A percentile compares a stretch with the other conserved stretches of the same genome.
phyloP scores from a whole-genome alignment of 2,329 filamentous ascomycete genomes.

The Coniochaeta ligniaria region DNA sequence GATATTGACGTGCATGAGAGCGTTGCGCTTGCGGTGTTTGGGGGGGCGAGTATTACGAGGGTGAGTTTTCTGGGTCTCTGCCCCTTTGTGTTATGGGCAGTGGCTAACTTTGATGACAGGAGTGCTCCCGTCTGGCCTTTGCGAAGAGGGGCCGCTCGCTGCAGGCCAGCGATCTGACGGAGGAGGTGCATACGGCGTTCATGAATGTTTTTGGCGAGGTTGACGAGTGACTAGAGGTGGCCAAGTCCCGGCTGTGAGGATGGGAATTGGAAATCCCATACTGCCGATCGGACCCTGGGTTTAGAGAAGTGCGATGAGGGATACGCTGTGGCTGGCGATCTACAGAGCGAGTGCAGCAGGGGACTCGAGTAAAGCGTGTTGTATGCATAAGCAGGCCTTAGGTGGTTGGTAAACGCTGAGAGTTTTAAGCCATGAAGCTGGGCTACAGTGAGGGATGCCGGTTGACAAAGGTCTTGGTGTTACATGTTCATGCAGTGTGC shows the following conservation, averaged over 20 bases:
- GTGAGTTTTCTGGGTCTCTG: conserved; percentile 37
- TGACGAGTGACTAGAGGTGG: conserved; percentile 30
- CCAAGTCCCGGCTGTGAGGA: conserved; percentile 9
- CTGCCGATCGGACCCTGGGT: not conserved
- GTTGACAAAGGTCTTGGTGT: not conserved
- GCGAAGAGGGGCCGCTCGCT: conserved; percentile 77
- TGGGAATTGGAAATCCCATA: conserved; percentile 6
- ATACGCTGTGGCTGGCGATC: not conserved
- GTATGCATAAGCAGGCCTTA: not conserved
- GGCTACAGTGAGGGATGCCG: not conserved
- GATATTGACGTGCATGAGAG: conserved; percentile 35
- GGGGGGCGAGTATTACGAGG: conserved; percentile 79
- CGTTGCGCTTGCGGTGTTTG: conserved; percentile 75
- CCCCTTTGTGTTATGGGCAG: not conserved
- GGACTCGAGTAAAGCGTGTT: not conserved
- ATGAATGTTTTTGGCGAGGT: conserved; percentile 70
- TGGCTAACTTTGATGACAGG: conserved; percentile 22
- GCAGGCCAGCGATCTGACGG: conserved; percentile 89
- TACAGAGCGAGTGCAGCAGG: not conserved
- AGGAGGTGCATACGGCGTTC: conserved; percentile 81
- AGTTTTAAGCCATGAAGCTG: not conserved
- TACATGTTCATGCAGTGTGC: not conserved
- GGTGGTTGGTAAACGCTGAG: not conserved
- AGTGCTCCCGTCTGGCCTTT: conserved; percentile 84
- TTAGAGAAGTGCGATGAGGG: not conserved